A percentile compares a stretch with the other conserved stretches of the same genome.
Evolutionary conservation across 2,329 filamentous ascomycete species (phyloP).

Genomic region (Microdochium trichocladiopsis): DNA sequence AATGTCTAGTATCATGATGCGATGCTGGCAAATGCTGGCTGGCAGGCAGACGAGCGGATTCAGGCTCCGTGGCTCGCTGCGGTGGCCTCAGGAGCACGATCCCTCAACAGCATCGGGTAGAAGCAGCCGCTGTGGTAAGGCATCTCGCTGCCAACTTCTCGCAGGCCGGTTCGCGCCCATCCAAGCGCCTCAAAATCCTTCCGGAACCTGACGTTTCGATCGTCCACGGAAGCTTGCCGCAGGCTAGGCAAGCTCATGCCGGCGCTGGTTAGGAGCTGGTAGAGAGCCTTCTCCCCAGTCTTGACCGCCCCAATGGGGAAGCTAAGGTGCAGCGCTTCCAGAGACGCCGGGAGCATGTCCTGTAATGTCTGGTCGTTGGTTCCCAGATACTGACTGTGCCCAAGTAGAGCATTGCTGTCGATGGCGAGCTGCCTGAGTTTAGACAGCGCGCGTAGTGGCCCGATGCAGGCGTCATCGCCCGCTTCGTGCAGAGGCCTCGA

Average conservation of each 20-base stretch:
- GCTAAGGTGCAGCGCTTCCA: background rate
- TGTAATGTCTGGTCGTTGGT: background rate
- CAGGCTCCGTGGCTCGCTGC: too few species aligned
- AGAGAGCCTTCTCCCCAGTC: background rate
- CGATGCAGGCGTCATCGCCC: background rate
- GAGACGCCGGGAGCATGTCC: background rate
- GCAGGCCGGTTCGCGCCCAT: background rate
- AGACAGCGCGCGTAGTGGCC: background rate
- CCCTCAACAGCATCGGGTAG: background rate
- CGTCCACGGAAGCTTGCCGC: background rate
- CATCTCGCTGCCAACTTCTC: background rate
- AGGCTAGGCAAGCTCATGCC: background rate
- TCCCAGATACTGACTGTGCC: background rate
- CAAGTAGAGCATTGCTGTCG: background rate
- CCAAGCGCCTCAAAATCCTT: background rate
- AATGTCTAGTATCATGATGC: too few species aligned
- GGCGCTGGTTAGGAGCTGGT: background rate
- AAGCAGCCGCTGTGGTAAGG: background rate
- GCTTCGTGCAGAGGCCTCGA: background rate
- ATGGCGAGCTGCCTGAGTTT: background rate
- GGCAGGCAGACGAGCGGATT: too few species aligned
- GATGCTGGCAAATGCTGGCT: too few species aligned
- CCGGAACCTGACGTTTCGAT: background rate
- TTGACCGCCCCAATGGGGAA: background rate
- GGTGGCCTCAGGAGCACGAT: background rate